Evolutionary conservation across 345 rosid genomes (phyloP), one percentile per base, ranked within the genome.

Genomic region (Carallia pectinifolia): DNA sequence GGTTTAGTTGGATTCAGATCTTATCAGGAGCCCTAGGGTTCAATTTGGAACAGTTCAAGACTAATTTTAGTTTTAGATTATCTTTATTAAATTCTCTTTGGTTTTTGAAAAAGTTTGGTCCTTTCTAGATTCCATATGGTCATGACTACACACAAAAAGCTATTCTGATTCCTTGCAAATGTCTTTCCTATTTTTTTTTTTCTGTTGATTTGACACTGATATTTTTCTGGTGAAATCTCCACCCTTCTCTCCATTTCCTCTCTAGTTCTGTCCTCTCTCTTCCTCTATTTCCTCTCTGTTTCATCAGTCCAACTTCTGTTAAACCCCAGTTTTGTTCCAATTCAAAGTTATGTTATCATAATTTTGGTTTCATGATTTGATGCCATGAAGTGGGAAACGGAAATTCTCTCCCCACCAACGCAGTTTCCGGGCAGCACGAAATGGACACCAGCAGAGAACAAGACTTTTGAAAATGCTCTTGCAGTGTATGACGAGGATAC

Each of bases 91-190:
- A 30, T 72, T 68, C 53, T 50, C 18, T 29, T 76, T 50, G 53
- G 33, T 39, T 61, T 31, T 69, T 62, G 54, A 34, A 69, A 72
- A 85, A 73, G 81, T 72, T 66, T 76, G 73, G 79, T 67, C 71
- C 84, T 86, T 88, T 78, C 44, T 59, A 80, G 88, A 88, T 88
- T 88, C 92, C 86, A 67, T 65, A 56, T 40, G 78, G 38, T 66
- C 54, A 62, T 77, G 83, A 71, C 82, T 78, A 53, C 39, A 61
- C 67, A 63, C 59, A 73, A 78, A 78, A 81, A 74, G 78, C 67
- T 77, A 83, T 88, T 88, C 85, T 80, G 85, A 88, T 88, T 86
- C 92, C 71, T 70, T 68, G 60, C 76, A 75, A 82, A 83, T 81
- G 83, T 78, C 64, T 66, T 74, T 23, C 23, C 23, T 23, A n/a